Conservation (phyloP, 2,329 filamentous ascomycete genomes). For the Dothistroma pini region DNA sequence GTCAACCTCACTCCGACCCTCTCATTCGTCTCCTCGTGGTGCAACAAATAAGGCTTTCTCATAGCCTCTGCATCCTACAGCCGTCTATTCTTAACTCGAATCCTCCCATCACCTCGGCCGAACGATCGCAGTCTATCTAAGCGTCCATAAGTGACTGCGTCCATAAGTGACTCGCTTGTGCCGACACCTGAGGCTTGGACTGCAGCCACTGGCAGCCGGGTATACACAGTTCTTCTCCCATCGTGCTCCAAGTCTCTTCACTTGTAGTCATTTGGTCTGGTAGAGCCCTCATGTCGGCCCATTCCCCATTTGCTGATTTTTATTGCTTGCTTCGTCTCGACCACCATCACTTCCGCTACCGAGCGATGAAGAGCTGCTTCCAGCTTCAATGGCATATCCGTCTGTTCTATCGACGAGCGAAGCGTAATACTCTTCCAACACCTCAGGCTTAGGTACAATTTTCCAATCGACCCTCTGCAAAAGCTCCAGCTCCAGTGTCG, state of each 20-base stretch:
- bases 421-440: conserved; percentile 87
- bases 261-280: neutral
- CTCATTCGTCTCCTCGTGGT: neutral
- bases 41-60: neutral
- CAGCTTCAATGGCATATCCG: conserved; percentile 53
- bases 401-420: conserved; percentile 70
- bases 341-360: conserved; percentile 11
- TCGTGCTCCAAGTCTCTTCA: neutral
- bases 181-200: no score
- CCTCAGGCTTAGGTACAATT: conserved; percentile 92
- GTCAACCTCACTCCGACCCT: neutral
- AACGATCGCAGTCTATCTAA: neutral
- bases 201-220: neutral
- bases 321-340: conserved; percentile 5
- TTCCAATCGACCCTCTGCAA: conserved; percentile 90
- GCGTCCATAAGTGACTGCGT: neutral
- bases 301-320: conserved; percentile 11
- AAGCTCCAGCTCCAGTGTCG: conserved; percentile 89
- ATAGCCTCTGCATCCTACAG: neutral
- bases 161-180: neutral
- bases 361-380: conserved; percentile 15
- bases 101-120: neutral
- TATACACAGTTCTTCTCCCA: neutral
- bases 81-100: no score
- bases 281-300: conserved; percentile 6